These are phyloP conservation scores for Leccinum olivaceopallidum DNA, from an alignment of 768 basidiomycete species.

Conservation along the genomic window DNA sequence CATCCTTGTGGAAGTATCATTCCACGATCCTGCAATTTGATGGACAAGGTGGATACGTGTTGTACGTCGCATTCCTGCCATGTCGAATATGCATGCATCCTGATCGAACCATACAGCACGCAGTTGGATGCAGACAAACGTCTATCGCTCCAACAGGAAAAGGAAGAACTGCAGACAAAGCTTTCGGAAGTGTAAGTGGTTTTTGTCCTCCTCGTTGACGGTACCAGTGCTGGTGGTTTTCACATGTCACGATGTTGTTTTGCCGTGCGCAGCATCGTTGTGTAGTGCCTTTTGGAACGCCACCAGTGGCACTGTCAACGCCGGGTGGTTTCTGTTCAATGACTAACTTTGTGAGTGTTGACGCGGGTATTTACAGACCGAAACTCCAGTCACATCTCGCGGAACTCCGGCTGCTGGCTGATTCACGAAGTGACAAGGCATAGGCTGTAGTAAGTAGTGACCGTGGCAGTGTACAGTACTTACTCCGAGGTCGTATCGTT, in stretches of 20 bases:
- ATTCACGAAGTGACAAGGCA: slow-evolving; percentile 15
- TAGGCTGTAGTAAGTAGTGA: neutral
- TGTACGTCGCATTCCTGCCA: slow-evolving; percentile 52
- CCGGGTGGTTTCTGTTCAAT: neutral
- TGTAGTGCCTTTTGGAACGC: neutral
- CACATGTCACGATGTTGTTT: neutral
- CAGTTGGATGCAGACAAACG: slow-evolving; percentile 89
- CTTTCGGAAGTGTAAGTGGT: slow-evolving; percentile 78
- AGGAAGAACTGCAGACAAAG: slow-evolving; percentile 83
- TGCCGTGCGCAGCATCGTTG: neutral
- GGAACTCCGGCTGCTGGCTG: slow-evolving; percentile 54
- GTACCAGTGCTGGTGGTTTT: neutral
- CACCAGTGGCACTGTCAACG: neutral
- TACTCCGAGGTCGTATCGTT: no score
- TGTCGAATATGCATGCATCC: neutral
- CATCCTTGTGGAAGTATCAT: slow-evolving; percentile 93
- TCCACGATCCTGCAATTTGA: slow-evolving; percentile 88
- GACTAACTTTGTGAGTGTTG: neutral
- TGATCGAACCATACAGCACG: slow-evolving; percentile 50
- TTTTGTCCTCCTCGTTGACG: neutral
- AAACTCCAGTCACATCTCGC: slow-evolving; percentile 77
- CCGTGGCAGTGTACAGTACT: neutral
- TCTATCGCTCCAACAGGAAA: slow-evolving; percentile 91
- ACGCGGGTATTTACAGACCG: slow-evolving; percentile 46
- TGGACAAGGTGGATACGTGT: slow-evolving; percentile 93